A percentile compares a stretch with the other conserved stretches of the same genome.
Evolutionary conservation across 2,329 filamentous ascomycete species (phyloP).

Genomic region (Pseudodiploospora longispora): DNA sequence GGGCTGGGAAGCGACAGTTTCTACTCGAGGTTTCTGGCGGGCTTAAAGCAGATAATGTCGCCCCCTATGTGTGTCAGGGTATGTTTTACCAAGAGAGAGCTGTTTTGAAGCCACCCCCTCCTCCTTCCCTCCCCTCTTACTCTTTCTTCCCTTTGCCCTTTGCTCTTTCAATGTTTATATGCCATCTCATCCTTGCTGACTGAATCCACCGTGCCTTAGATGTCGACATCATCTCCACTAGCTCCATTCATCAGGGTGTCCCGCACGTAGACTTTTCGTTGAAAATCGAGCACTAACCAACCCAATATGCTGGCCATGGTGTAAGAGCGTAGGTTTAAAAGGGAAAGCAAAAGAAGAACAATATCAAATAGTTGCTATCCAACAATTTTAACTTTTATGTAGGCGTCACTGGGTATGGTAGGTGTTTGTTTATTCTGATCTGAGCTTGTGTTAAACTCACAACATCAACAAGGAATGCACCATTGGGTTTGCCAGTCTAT

Average conservation of each 20-base stretch:
- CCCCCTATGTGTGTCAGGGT: constrained; percentile 69
- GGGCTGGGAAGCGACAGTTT: constrained; percentile 65
- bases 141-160: background rate
- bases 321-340: no score
- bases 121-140: background rate
- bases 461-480: no score
- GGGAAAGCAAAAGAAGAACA: no score
- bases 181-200: no score
- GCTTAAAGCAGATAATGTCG: constrained; percentile 75
- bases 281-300: constrained; percentile 56
- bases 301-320: background rate
- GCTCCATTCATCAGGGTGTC: constrained; percentile 92
- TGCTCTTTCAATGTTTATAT: no score
- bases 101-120: background rate
- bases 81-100: constrained; percentile 20
- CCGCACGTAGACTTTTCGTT: constrained; percentile 92
- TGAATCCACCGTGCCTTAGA: constrained; percentile 36
- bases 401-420: no score
- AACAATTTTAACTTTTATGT: no score
- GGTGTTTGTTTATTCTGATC: no score
- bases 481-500: no score
- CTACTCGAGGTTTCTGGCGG: constrained; percentile 91
- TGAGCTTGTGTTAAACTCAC: no score
- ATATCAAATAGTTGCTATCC: no score
- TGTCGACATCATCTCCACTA: constrained; percentile 92